Evolutionary conservation across 2,329 filamentous ascomycete species (phyloP), one percentile per base, ranked within the genome.

Genomic region (Fusarium xyrophilum): DNA sequence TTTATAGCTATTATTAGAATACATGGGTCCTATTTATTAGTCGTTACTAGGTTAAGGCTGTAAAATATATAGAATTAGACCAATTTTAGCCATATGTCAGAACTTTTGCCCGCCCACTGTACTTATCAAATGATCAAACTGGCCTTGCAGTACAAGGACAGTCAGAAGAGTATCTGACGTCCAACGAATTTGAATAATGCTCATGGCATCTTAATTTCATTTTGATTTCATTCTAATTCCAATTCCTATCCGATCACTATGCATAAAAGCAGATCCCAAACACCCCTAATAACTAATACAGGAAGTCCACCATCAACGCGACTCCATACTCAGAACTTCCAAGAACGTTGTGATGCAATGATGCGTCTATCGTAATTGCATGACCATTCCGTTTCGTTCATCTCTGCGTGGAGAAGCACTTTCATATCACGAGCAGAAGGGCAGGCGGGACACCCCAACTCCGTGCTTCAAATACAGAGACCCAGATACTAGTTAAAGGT

Each of bases 401-500:
- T 75, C 76, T 71, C 71, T 76, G 73, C 77, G 79, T 81, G 78
- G 79, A 80, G 79, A 82, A 81, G 79, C 79, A 75, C 79, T 83
- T 84, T 84, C 82, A 77, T 80, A 79, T 82, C 82, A 82, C 82
- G 79, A 78, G 80, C 78, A 79, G 77, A 78, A 78, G 78, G 76
- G 76, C 73, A 79, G 71, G 69, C 71, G 72, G 73, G 73, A 77
- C 75, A 77, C 82, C 82, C 80, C 77, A 83, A 86, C 84, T 80
- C 85, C 85, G 80, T 80, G 84, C 84, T 86, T 86, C 79, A 80
- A 78, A 75, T 77, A 78, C 78, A 79, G 75, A 76, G 73, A 83
- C 74, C 76, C 70, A 79, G 73, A 78, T 79, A 77, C 78, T 76
- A 81, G 77, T 81, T 77, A 77, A 79, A 77, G 75, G 76, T 71